A percentile compares a stretch with the other conserved stretches of the same genome.
These are phyloP conservation scores for Trichoderma asperellum DNA, from an alignment of 2,329 filamentous ascomycete species.

Conservation along the genomic window DNA sequence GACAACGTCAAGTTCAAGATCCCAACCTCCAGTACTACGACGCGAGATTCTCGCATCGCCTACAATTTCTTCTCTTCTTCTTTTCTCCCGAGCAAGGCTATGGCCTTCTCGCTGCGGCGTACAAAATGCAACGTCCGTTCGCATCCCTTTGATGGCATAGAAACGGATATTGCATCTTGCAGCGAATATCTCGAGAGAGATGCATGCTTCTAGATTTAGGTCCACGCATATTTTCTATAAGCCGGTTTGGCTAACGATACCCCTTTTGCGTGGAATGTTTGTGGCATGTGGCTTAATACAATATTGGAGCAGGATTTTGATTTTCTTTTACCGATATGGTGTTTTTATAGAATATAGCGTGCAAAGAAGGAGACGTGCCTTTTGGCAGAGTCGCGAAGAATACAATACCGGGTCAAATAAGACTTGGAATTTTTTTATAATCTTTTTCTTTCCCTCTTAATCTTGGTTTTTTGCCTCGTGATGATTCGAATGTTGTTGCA, in stretches of 20 bases:
- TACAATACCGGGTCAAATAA: conserved; percentile 2
- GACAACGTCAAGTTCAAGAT: conserved; percentile 20
- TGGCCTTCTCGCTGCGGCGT: too few species aligned
- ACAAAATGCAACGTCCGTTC: too few species aligned
- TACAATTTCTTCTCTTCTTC: conserved; percentile 9
- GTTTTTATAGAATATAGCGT: conserved; percentile 14
- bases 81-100: not conserved
- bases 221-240: conserved; percentile 3
- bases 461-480: not conserved
- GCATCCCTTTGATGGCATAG: conserved; percentile 8
- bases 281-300: not conserved
- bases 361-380: conserved; percentile 1
- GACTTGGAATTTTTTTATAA: conserved; percentile 1
- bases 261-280: conserved; percentile 15
- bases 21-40: not conserved
- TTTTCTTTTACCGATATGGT: not conserved
- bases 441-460: not conserved
- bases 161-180: not conserved
- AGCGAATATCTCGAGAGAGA: not conserved
- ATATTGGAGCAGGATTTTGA: conserved; percentile 4
- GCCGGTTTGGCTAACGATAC: conserved; percentile 13
- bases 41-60: not conserved
- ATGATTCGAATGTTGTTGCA: not conserved
- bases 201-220: not conserved
- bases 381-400: conserved; percentile 15